Base-by-base conservation (phyloP, 2,329 filamentous ascomycete genomes). In the Nannizzia gypsea region DNA sequence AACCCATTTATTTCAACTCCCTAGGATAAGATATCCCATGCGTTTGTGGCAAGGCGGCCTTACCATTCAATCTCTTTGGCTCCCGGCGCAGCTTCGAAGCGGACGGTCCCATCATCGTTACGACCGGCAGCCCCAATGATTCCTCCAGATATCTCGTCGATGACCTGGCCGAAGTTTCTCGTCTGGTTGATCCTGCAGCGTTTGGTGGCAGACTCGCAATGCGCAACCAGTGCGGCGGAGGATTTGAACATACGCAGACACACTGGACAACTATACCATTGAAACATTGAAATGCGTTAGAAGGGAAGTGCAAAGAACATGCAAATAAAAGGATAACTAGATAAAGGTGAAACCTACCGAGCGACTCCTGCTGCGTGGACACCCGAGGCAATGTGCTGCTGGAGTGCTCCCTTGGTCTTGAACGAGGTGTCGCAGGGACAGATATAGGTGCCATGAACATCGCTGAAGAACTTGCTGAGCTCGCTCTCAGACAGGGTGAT, bases 171-270 rank as follows among this genome's bases (percentile, higher is more conserved):
- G 56, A 71, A 74, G 6, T 67, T 63, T 2, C 59, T 50, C 20
- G 64, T 66, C 1, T 69, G 62, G 31, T 65, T 68, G 40, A 76
- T 68, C 6, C 65, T 64, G 65, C 75, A 77, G 20, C 69, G 69
- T 26, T 64, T 66, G 11, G 64, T 72, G 1, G 66, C 64, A 1
- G 69, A 70, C 62, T 77, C 75, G 59, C 70, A 71, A 60, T 78
- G 76, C 0, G 71, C 69, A n/a, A 76, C 66, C 3, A 77, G 66
- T 0, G 73, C 73, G 0, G 71, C 62, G 0, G 67, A 69, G 9
- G 67, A 69, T 26, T 70, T 70, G 67, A 76, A 78, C 26, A 64
- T 54, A 40, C 70, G 73, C 55, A 69, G 63, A 50, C 76, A 78
- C 15, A 66, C 65, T 4, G 74, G 72, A 59, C 76, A 78, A 40